A percentile compares a stretch with the other conserved stretches of the same genome.
phyloP scores from a whole-genome alignment of 2,329 filamentous ascomycete species.

The Exophiala bonariae region DNA sequence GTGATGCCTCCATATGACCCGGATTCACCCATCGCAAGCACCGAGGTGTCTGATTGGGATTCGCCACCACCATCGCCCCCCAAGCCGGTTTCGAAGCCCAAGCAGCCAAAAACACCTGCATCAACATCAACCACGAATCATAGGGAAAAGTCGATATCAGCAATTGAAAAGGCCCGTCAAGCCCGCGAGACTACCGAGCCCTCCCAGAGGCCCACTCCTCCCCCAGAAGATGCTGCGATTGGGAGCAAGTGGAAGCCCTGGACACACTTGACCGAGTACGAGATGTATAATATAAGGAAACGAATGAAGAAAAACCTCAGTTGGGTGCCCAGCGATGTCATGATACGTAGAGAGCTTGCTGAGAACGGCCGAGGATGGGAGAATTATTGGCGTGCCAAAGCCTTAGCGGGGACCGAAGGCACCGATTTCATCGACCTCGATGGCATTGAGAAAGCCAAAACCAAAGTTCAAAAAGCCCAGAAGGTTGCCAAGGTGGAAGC shows the following conservation, averaged over 20 bases:
- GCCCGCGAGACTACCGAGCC: constrained; percentile 22
- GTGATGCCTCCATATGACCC: constrained; percentile 41
- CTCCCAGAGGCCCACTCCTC: constrained; percentile 40
- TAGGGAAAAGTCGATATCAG: constrained; percentile 9
- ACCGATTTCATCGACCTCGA: constrained; percentile 58
- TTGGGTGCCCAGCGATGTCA: constrained; percentile 67
- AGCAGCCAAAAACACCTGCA: constrained; percentile 43
- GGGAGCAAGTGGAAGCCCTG: constrained; percentile 64
- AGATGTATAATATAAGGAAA: constrained; percentile 66
- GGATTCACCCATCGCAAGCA: constrained; percentile 47
- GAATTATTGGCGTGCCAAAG: constrained; percentile 50
- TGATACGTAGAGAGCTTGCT: constrained; percentile 65
- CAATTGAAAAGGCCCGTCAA: constrained; percentile 17
- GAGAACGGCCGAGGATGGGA: constrained; percentile 57
- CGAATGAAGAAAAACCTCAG: constrained; percentile 71
- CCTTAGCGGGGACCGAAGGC: constrained; percentile 51
- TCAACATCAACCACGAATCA: constrained; percentile 24
- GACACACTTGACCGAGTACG: constrained; percentile 65
- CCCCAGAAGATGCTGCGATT: constrained; percentile 58
- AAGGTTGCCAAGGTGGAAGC: constrained; percentile 14
- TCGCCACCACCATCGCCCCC: constrained; percentile 32
- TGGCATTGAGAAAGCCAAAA: constrained; percentile 13
- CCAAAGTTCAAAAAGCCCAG: constrained; percentile 11
- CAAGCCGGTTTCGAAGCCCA: constrained; percentile 32
- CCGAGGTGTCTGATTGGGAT: constrained; percentile 46